A percentile compares a stretch with the other conserved stretches of the same genome.
Evolutionary conservation across 2,329 filamentous ascomycete species (phyloP).

Genomic region (Simplicillium sp.): DNA sequence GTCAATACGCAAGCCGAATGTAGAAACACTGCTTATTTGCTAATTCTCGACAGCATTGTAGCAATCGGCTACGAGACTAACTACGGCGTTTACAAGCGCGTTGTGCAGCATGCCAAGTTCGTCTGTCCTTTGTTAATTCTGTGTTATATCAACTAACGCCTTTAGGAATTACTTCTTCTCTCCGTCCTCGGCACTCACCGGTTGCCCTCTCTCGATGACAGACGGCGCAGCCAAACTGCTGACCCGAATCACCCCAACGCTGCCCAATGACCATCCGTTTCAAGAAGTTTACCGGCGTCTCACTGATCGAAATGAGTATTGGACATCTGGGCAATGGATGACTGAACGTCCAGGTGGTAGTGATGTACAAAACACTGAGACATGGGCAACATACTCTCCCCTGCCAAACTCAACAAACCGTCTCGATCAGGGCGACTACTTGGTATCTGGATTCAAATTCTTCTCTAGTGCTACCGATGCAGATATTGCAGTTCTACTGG

Average conservation of each 20-base stretch:
- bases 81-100: conserved; percentile 5
- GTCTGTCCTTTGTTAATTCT: neutral
- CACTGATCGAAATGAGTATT: conserved; percentile 2
- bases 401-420: neutral
- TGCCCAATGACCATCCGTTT: conserved; percentile 6
- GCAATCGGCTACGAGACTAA: conserved; percentile 4
- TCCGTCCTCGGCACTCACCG: conserved; percentile 6
- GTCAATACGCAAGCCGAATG: neutral
- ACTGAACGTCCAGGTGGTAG: conserved; percentile 8
- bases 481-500: conserved; percentile 7
- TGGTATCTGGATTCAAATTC: conserved; percentile 9
- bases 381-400: conserved; percentile 5
- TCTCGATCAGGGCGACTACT: conserved; percentile 8
- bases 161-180: conserved; percentile 6
- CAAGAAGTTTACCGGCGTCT: conserved; percentile 4
- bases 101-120: conserved; percentile 6
- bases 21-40: too few species aligned
- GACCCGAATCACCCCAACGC: neutral
- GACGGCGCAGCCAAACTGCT: conserved; percentile 7
- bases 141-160: neutral
- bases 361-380: conserved; percentile 9
- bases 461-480: conserved; percentile 9
- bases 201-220: conserved; percentile 8
- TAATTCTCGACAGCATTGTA: conserved; percentile 2
- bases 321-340: conserved; percentile 10